Base-by-base conservation (phyloP, 345 rosid genomes). In the Lepidium sativum region DNA sequence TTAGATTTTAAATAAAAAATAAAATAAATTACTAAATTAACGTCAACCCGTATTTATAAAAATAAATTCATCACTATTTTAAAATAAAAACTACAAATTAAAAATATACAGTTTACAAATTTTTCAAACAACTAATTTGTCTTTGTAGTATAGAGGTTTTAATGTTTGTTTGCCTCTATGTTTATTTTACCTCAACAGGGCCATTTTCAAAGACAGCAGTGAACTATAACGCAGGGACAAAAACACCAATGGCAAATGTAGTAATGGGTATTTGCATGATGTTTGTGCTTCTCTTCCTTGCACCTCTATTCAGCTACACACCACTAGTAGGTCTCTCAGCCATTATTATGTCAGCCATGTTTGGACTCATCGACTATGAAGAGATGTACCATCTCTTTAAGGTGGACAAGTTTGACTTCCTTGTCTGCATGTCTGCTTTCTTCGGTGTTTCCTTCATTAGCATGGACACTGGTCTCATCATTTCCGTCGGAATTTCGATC, bases 151-250 rank as follows among this genome's bases (percentile, higher is more conserved):
- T 23, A 23, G 3, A 2, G 25, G 4, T 23, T 23, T 23, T 23
- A 23, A 23, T 23, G 25, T 23, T 2, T 23, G 3, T 23, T 23
- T 23, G 25, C 25, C 3, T 23, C 25, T 23, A 23, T 23, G 25
- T 23, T 23, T 23, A 23, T 23, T 25, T 25, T 25, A 25, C 29
- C 0, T 25, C 29, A 25, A 25, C 79, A 91, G 98, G 98, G 9
- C 98, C 98, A 29, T 92, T 92, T 69, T 92, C 97, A 27, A 92
- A 92, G 72, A 79, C 97, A 0, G 98, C 98, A 0, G 97, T 92
- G 75, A 92, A 92, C 75, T 89, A 66, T 77, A 89, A 87, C 45
- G 72, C 97, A 4, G 95, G 98, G 8, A 74, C 86, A 50, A 80
- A 49, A 61, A 83, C 95, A 39, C 82, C 85, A 1, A 83, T 87